These are phyloP conservation scores for Proliferodiscus dingleyae DNA, from an alignment of 2,329 filamentous ascomycete genomes.

Conservation along the genomic window DNA sequence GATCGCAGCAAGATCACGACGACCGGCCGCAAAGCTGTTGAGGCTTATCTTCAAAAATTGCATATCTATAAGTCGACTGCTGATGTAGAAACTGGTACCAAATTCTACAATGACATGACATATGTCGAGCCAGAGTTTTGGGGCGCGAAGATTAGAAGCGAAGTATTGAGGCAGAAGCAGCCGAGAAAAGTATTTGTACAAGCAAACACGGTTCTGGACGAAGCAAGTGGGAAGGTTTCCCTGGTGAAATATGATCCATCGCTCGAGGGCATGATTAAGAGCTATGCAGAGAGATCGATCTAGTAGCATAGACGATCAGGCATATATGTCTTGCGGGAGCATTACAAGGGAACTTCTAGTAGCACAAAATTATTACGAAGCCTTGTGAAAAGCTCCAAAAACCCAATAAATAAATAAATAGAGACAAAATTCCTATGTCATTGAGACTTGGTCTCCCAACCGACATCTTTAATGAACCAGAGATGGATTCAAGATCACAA, in stretches of 20 bases:
- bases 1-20: slow-evolving; percentile 84
- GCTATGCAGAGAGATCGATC: slow-evolving; percentile 60
- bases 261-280: slow-evolving; percentile 75
- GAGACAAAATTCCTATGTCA: too few relatives aligned
- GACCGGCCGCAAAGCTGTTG: slow-evolving; percentile 74
- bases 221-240: slow-evolving; percentile 62
- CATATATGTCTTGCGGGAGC: too few relatives aligned
- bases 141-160: slow-evolving; percentile 70
- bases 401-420: too few relatives aligned
- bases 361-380: too few relatives aligned
- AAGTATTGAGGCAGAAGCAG: slow-evolving; percentile 72
- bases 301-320: too few relatives aligned
- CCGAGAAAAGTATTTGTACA: slow-evolving; percentile 91
- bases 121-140: slow-evolving; percentile 77
- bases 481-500: too few relatives aligned
- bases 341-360: too few relatives aligned
- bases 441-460: too few relatives aligned
- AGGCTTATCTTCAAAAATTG: slow-evolving; percentile 81
- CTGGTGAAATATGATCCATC: slow-evolving; percentile 84
- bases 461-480: too few relatives aligned
- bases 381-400: too few relatives aligned
- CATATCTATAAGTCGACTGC: slow-evolving; percentile 91
- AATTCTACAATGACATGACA: slow-evolving; percentile 80
- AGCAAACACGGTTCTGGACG: slow-evolving; percentile 75
- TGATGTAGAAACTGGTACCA: slow-evolving; percentile 70